A percentile compares a stretch with the other conserved stretches of the same genome.
These are phyloP conservation scores for Solanum clarkiae DNA, from an alignment of 257 asterid genomes.

Conservation along the genomic window DNA sequence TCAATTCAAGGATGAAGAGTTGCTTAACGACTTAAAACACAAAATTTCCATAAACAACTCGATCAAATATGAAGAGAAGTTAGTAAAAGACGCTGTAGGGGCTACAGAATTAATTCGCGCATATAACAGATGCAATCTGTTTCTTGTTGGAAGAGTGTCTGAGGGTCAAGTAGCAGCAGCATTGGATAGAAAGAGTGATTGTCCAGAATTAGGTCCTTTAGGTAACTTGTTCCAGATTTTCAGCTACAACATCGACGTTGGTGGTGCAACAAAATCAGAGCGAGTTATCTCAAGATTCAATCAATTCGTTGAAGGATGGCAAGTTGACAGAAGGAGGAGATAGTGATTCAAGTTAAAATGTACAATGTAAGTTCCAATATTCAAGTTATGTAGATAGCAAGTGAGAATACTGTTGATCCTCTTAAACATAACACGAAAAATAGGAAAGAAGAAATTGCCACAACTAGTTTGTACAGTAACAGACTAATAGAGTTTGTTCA, in stretches of 20 bases:
- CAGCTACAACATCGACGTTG: slow-evolving; percentile 40
- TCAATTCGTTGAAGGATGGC: slow-evolving; percentile 22
- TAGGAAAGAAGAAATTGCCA: neutral
- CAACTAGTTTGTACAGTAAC: neutral
- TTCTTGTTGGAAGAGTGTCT: slow-evolving; percentile 34
- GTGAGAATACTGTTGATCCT: neutral
- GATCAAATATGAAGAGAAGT: slow-evolving; percentile 17
- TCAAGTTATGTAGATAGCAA: neutral
- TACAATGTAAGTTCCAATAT: too few relatives aligned
- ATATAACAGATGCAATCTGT: slow-evolving; percentile 24
- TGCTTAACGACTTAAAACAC: slow-evolving; percentile 13
- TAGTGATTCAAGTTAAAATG: too few relatives aligned
- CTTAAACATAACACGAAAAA: neutral
- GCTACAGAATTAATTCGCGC: slow-evolving; percentile 10
- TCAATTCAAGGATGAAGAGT: slow-evolving; percentile 15
- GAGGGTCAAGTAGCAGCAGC: slow-evolving; percentile 31
- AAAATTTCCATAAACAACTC: slow-evolving; percentile 8
- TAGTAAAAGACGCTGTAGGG: slow-evolving; percentile 9
- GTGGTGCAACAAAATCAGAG: slow-evolving; percentile 48
- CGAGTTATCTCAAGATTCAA: slow-evolving; percentile 14
- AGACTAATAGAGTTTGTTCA: neutral
- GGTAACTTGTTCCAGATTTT: slow-evolving; percentile 26
- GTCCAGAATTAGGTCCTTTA: slow-evolving; percentile 43
- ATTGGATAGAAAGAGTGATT: slow-evolving; percentile 17
- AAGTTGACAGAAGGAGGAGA: neutral